phyloP scores from a whole-genome alignment of 202 grass and related monocot species.

The Carex arenaria region DNA sequence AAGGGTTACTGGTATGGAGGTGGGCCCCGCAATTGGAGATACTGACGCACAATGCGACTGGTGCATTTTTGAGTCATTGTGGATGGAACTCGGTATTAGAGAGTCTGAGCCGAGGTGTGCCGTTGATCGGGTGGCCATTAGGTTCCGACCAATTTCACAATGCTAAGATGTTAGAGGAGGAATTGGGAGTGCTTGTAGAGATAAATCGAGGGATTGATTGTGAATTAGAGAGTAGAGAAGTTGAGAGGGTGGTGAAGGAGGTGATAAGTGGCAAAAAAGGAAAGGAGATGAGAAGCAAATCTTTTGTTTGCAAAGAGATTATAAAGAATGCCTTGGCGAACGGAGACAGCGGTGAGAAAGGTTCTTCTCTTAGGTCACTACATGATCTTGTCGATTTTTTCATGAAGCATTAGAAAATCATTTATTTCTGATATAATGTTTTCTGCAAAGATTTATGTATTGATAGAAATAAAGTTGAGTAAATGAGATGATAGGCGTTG shows the following conservation, averaged over 20 bases:
- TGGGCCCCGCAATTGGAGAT: constrained; percentile 57
- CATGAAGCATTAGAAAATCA: not conserved
- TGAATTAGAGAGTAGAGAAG: constrained; percentile 22
- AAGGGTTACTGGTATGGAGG: constrained; percentile 26
- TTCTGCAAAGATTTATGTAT: too few relatives aligned
- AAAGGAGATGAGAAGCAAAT: constrained; percentile 10
- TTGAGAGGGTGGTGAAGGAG: constrained; percentile 8
- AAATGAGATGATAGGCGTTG: not conserved
- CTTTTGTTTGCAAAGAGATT: constrained; percentile 5
- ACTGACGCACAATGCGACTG: constrained; percentile 33
- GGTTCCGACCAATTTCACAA: constrained; percentile 35
- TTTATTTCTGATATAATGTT: not conserved
- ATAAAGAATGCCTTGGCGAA: constrained; percentile 23
- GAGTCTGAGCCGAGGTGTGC: constrained; percentile 26
- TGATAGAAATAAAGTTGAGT: not conserved
- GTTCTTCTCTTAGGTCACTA: constrained; percentile 31
- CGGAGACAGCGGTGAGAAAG: not conserved
- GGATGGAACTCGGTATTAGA: constrained; percentile 42
- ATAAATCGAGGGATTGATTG: constrained; percentile 29
- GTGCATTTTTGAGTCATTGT: constrained; percentile 40
- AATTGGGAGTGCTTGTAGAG: constrained; percentile 46
- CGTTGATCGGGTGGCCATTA: constrained; percentile 38
- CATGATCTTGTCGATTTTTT: constrained; percentile 30
- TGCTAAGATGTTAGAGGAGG: constrained; percentile 31
- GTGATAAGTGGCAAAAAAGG: constrained; percentile 14